Evolutionary conservation across 495 filamentous ascomycete species (phyloP).

Genomic region (Penicillium flavigenum): DNA sequence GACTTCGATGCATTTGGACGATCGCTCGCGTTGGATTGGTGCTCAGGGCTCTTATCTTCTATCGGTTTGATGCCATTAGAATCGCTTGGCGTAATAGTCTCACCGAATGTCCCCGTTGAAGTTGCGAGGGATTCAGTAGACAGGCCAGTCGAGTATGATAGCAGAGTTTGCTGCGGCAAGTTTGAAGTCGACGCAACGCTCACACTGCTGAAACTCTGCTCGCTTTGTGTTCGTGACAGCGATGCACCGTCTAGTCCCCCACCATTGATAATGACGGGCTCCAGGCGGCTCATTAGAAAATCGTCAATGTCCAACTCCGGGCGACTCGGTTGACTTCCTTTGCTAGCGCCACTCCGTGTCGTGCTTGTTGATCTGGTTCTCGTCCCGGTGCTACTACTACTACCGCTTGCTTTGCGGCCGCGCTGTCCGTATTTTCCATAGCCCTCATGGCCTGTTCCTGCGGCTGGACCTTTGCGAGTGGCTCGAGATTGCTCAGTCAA

Average conservation of each 20-base stretch:
- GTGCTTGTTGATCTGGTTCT: constrained; percentile 58
- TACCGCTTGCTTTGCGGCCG: constrained; percentile 49
- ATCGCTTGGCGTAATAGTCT: constrained; percentile 12
- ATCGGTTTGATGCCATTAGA: constrained; percentile 9
- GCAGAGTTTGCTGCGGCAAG: constrained; percentile 18
- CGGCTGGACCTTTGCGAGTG: constrained; percentile 75
- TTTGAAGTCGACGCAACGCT: constrained; percentile 50
- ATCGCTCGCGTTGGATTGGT: not conserved
- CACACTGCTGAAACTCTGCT: constrained; percentile 56
- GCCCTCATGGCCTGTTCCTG: constrained; percentile 94
- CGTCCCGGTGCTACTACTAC: constrained; percentile 47
- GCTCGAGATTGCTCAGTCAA: constrained; percentile 55
- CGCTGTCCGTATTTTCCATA: constrained; percentile 72
- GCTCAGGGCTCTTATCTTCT: constrained; percentile 15
- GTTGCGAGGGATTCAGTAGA: constrained; percentile 39
- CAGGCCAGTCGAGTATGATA: constrained; percentile 28
- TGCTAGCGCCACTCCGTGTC: constrained; percentile 48
- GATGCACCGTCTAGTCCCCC: constrained; percentile 54
- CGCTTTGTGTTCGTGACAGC: constrained; percentile 61
- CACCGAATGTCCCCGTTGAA: constrained; percentile 25
- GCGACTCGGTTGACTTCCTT: constrained; percentile 53
- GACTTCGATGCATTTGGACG: constrained; percentile 13
- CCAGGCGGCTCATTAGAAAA: constrained; percentile 73
- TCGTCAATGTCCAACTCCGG: constrained; percentile 60
- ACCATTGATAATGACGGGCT: constrained; percentile 84